Conservation (phyloP, 164 flowering plant species). For the Tinospora cordifolia region DNA sequence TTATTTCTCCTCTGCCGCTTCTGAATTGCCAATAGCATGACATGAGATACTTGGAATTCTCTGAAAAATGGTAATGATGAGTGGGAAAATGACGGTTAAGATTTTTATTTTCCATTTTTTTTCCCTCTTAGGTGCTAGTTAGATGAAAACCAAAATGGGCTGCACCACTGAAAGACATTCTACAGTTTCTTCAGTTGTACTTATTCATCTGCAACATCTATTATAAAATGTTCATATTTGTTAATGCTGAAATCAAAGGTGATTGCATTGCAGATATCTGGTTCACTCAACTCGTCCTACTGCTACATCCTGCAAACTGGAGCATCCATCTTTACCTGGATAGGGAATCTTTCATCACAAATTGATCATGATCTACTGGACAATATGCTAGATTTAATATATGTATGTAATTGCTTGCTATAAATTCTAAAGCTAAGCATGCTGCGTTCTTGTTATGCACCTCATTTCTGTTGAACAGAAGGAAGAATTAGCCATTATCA, state of each 20-base stretch:
- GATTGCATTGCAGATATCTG: constrained; percentile 41
- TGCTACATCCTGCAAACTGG: constrained; percentile 62
- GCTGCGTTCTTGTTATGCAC: background rate
- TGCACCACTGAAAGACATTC: background rate
- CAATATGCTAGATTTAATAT: constrained; percentile 43
- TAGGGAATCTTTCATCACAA: constrained; percentile 49
- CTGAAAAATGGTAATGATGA: too few species aligned
- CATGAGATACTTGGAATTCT: background rate
- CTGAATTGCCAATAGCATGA: background rate
- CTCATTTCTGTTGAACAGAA: background rate
- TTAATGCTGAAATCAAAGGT: constrained; percentile 10
- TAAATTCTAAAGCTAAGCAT: constrained; percentile 2
- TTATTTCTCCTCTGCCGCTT: too few species aligned
- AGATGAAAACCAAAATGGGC: background rate
- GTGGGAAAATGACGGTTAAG: background rate
- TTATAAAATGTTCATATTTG: background rate
- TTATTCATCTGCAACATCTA: too few species aligned
- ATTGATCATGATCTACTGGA: constrained; percentile 57
- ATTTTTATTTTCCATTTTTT: background rate
- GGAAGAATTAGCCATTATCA: background rate
- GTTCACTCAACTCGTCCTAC: constrained; percentile 66
- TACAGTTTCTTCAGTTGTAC: too few species aligned
- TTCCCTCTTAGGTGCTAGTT: background rate
- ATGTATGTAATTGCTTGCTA: constrained; percentile 30
- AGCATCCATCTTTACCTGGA: constrained; percentile 50